Base-by-base conservation (phyloP, 2,329 filamentous ascomycete species). In the Aspergillus tanneri region DNA sequence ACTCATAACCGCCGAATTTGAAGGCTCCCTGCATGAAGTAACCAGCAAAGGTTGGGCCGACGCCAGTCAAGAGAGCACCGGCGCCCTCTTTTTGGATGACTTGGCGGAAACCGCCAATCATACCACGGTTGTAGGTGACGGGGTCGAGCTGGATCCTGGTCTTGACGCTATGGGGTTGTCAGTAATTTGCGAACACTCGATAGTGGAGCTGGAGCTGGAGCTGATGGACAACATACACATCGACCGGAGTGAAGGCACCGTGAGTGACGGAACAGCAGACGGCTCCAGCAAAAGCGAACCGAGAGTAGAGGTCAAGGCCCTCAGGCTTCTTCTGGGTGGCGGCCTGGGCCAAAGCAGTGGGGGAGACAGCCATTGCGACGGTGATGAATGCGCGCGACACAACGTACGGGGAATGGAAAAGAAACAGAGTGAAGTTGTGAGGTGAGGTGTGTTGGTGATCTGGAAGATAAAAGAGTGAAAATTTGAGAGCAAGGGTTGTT, bases 261-360 rank as follows among this genome's bases (percentile, higher is more conserved):
- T 99, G 93, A 71, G 93, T 99, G 78, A 97, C 79, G 65, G 91
- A 93, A 78, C 93, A 99, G 86, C 93, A 96, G 81, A 97, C 79
- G 66, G 93, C 93, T 78, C 93, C 93, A 67, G 93, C 91, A 67
- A 99, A 87, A 77, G 93, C 92, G 80, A 96, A 96, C 77, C 90
- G 85, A 66, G 89, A 88, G 86, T 97, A 97, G 65, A 99, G 88
- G 52, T 73, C 77, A 61, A 90, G 39, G 55, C 85, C 83, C 61
- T 72, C 77, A 58, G 83, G 78, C 72, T 82, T n/a, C n/a, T n/a
- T n/a, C n/a, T n/a, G n/a, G n/a, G n/a, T n/a, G n/a, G n/a, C n/a
- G n/a, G n/a, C n/a, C n/a, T n/a, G n/a, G n/a, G n/a, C n/a, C n/a
- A n/a, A n/a, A n/a, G n/a, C n/a, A n/a, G n/a, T n/a, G n/a, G n/a